Evolutionary conservation across 495 filamentous ascomycete species (phyloP).

Genomic region (Penicillium canescens): DNA sequence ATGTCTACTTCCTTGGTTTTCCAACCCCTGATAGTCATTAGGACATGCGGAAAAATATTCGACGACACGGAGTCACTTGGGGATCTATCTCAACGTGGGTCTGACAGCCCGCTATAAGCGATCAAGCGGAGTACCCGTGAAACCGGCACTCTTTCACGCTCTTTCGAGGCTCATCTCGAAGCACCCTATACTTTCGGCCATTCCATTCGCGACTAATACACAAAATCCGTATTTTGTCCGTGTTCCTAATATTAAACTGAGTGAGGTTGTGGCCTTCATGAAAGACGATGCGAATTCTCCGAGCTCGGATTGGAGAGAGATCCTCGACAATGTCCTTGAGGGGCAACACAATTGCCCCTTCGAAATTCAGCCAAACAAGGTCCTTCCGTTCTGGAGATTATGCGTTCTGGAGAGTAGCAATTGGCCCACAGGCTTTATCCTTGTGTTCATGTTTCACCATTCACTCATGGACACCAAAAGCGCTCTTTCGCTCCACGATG

Average conservation of each 20-base stretch:
- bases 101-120: slow-evolving; percentile 5
- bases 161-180: slow-evolving; percentile 3
- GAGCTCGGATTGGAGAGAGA: neutral
- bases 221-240: neutral
- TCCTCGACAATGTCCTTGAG: neutral
- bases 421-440: neutral
- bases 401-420: slow-evolving; percentile 3
- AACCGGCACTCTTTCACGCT: slow-evolving; percentile 7
- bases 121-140: neutral
- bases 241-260: neutral
- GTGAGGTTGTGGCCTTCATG: neutral
- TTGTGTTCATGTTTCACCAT: slow-evolving; percentile 10
- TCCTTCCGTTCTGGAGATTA: slow-evolving; percentile 10
- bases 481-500: slow-evolving; percentile 5
- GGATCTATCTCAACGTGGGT: slow-evolving; percentile 8
- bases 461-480: slow-evolving; percentile 6
- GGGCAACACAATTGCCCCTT: slow-evolving; percentile 6
- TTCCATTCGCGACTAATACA: slow-evolving; percentile 6
- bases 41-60: slow-evolving; percentile 9
- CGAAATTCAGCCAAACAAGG: neutral
- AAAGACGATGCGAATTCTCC: neutral
- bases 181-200: slow-evolving; percentile 7
- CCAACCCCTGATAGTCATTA: neutral
- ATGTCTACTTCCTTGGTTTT: neutral
- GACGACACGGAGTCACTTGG: slow-evolving; percentile 4